These are phyloP conservation scores for Keithomyces neogunnii DNA, from an alignment of 2,329 filamentous ascomycete genomes.

Conservation along the genomic window DNA sequence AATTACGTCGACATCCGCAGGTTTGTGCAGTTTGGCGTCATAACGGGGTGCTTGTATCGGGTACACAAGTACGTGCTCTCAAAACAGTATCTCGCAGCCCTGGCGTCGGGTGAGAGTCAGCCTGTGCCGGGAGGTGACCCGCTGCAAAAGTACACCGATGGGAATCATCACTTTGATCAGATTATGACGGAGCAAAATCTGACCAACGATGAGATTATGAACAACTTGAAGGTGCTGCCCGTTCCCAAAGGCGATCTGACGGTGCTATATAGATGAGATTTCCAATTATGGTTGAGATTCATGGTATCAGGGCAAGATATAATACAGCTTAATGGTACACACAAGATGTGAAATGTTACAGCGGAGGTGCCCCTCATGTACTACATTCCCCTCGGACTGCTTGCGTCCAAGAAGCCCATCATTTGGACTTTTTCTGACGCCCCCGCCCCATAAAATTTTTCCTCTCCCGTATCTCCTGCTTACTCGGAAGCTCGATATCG, in stretches of 20 bases:
- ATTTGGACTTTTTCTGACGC: not conserved
- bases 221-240: conserved; percentile 52
- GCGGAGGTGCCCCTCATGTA: not conserved
- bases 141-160: conserved; percentile 63
- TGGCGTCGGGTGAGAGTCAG: conserved; percentile 45
- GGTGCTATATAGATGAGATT: conserved; percentile 41
- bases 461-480: conserved; percentile 22
- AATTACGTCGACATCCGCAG: conserved; percentile 77
- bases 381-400: not conserved
- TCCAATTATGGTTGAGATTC: not conserved
- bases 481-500: conserved; percentile 30
- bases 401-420: not conserved
- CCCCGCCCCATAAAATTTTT: conserved; percentile 8
- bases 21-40: conserved; percentile 90
- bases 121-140: conserved; percentile 35
- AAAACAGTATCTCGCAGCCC: conserved; percentile 48
- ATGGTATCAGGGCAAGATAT: not conserved
- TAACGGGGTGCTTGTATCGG: conserved; percentile 89
- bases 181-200: conserved; percentile 70
- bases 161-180: conserved; percentile 70
- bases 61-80: conserved; percentile 84
- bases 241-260: conserved; percentile 44
- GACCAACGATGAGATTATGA: conserved; percentile 62
- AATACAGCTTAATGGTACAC: not conserved
- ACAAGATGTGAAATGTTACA: not conserved